Evolutionary conservation across 148 eudicot genomes (phyloP), one percentile per base, ranked within the genome.

Genomic region (Heliosperma pusillum): DNA sequence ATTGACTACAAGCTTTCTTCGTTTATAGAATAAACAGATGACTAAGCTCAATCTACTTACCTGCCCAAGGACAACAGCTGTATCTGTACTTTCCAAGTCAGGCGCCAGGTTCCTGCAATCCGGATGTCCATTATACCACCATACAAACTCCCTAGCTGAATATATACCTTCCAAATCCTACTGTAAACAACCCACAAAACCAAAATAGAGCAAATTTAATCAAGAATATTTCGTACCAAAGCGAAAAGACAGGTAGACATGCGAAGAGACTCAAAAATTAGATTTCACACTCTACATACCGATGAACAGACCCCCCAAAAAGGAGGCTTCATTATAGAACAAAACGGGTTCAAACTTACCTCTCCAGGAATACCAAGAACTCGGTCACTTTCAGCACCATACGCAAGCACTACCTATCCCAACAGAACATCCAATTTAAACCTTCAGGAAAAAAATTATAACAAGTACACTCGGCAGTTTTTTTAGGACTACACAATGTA

Each of bases 111-210:
- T 76, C 61, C 87, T 82, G 82, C 75, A 83, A 80, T 92, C 98
- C 69, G 97, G 97, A 73, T 95, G 98, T 70, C 98, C 98, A 83
- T 95, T 95, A 79, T 95, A 95, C 98, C 98, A 95, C 98, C 98
- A 95, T 68, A 95, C 97, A 77, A 95, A 90, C 80, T 95, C 97
- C 85, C 98, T 89, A 40, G 98, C 98, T 53, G 98, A 88, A 79
- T 89, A 81, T 80, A 92, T 82, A 61, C 96, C 69, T 36, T 66
- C 50, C 69, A 33, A 66, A 66, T 66, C 50, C 69, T 66, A 66
- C 50, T 66, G 44, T 64, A 64, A 64, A 66, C 69, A 66, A 33
- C 50, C 69, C 69, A 66, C 24, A 33, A 66, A 19, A 64, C 40
- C 44, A 59, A 59, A 21, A 59, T 1, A 21, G 26, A 57, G 22